Evolutionary conservation across 768 basidiomycete species (phyloP).

Genomic region (Agaricus blazei): DNA sequence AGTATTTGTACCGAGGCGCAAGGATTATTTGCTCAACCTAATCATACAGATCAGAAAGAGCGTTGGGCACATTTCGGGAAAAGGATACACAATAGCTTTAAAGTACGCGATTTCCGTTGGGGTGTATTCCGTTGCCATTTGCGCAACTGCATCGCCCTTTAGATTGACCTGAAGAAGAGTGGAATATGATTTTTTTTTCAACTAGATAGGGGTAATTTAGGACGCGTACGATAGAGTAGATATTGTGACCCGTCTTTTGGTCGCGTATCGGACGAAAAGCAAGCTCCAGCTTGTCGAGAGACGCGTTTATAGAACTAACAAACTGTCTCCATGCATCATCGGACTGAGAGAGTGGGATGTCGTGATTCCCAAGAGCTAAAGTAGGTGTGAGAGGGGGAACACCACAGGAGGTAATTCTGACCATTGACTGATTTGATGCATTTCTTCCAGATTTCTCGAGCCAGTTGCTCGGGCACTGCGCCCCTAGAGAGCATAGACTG

Average conservation of each 20-base stretch:
- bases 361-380: background rate
- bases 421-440: constrained; percentile 66
- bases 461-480: constrained; percentile 59
- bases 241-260: constrained; percentile 56
- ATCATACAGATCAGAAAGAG: background rate
- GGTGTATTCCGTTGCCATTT: constrained; percentile 80
- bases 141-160: constrained; percentile 77
- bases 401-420: constrained; percentile 20
- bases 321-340: constrained; percentile 57
- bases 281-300: constrained; percentile 66
- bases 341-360: constrained; percentile 43
- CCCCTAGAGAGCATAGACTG: constrained; percentile 74
- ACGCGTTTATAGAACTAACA: constrained; percentile 51
- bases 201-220: background rate
- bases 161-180: constrained; percentile 59
- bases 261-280: constrained; percentile 63
- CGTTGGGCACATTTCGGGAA: background rate
- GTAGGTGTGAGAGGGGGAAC: constrained; percentile 8
- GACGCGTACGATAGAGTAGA: constrained; percentile 63
- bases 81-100: constrained; percentile 63
- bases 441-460: constrained; percentile 61
- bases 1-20: constrained; percentile 69
- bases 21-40: constrained; percentile 88
- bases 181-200: background rate
- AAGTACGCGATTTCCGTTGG: constrained; percentile 79